A percentile compares a stretch with the other conserved stretches of the same genome.
Evolutionary conservation across 2,329 filamentous ascomycete species (phyloP).

Genomic region (Thelonectria blattea): DNA sequence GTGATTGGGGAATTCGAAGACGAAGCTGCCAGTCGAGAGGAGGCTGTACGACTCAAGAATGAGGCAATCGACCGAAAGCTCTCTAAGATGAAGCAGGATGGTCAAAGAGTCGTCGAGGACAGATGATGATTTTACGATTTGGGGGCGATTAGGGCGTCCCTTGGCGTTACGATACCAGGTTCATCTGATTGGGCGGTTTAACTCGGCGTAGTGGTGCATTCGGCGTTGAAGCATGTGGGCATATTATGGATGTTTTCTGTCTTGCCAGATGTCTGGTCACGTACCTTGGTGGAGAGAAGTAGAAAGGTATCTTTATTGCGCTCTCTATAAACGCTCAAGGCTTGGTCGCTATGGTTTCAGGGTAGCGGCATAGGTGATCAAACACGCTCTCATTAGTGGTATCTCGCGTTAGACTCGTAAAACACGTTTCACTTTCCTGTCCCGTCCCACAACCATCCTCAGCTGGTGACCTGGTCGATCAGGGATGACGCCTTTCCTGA

Average conservation of each 20-base stretch:
- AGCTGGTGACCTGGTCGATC: conserved; percentile 61
- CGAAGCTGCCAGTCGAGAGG: conserved; percentile 61
- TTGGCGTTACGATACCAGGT: conserved; percentile 27
- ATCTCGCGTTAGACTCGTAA: conserved; percentile 49
- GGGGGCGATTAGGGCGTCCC: conserved; percentile 26
- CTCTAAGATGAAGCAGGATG: conserved; percentile 61
- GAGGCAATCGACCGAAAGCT: conserved; percentile 63
- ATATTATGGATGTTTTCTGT: too few species aligned
- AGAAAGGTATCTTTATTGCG: neutral
- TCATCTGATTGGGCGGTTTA: conserved; percentile 1
- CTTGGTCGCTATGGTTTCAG: neutral
- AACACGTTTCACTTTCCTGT: conserved; percentile 65
- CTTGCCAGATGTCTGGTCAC: neutral
- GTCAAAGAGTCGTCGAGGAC: conserved; percentile 60
- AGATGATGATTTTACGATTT: conserved; percentile 41
- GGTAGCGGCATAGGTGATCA: neutral
- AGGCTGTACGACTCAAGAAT: conserved; percentile 58
- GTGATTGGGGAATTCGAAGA: conserved; percentile 59
- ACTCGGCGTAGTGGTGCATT: too few species aligned
- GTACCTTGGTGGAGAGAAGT: too few species aligned
- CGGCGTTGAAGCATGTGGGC: too few species aligned
- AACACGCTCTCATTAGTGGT: conserved; percentile 18
- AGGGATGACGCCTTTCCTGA: conserved; percentile 63
- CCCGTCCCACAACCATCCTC: conserved; percentile 64
- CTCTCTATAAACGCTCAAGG: neutral